Conservation (phyloP, 208 protist genomes). For the Trypanosoma avium region DNA sequence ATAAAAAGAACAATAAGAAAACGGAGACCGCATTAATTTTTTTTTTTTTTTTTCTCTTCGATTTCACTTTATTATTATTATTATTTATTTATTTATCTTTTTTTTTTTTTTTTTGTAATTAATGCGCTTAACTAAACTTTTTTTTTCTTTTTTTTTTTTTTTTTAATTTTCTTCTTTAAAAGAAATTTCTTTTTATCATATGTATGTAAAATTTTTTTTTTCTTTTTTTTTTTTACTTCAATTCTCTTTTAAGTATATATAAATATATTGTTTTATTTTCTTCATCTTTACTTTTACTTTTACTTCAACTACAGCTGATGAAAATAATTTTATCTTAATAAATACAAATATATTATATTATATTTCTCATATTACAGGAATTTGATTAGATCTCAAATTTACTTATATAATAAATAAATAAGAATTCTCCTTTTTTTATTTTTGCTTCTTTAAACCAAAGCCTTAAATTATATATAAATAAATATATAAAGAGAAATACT, state of each 20-base stretch:
- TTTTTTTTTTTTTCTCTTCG: slow-evolving; percentile 7
- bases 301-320: too few species aligned
- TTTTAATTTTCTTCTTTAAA: neutral
- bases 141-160: slow-evolving; percentile 3
- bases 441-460: slow-evolving; percentile 7
- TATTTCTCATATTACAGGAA: too few species aligned
- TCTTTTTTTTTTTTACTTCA: neutral
- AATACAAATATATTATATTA: too few species aligned
- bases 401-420: neutral
- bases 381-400: too few species aligned
- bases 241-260: slow-evolving; percentile 6
- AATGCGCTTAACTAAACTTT: slow-evolving; percentile 14
- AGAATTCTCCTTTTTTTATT: neutral
- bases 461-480: slow-evolving; percentile 6
- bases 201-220: neutral
- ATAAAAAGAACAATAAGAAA: neutral
- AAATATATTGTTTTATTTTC: too few species aligned
- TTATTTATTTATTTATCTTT: neutral
- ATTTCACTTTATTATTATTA: neutral
- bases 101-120: slow-evolving; percentile 1
- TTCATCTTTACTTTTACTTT: too few species aligned
- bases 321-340: too few species aligned
- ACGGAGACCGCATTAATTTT: slow-evolving; percentile 4
- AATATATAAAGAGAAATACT: neutral
- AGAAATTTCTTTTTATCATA: neutral